phyloP scores from a whole-genome alignment of 2,329 filamentous ascomycete species.

The Cercospora sp. region DNA sequence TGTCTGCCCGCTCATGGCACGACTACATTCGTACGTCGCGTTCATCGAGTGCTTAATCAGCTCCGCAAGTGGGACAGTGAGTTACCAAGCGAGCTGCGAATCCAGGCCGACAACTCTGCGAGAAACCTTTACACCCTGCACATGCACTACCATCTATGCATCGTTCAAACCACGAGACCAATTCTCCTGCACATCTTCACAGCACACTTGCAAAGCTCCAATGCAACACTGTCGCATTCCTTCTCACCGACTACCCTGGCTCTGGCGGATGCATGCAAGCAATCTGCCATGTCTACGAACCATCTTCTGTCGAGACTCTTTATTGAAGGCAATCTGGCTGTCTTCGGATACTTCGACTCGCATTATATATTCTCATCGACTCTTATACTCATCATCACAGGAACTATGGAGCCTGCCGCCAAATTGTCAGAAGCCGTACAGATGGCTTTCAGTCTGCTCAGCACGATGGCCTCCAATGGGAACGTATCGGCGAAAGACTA shows the following conservation, averaged over 20 bases:
- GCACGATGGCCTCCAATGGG: slow-evolving; percentile 44
- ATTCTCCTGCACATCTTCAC: slow-evolving; percentile 40
- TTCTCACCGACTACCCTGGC: slow-evolving; percentile 37
- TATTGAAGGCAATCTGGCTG: slow-evolving; percentile 50
- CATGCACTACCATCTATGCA: slow-evolving; percentile 40
- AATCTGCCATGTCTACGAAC: slow-evolving; percentile 48
- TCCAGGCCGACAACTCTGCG: slow-evolving; percentile 35
- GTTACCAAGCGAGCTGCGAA: slow-evolving; percentile 38
- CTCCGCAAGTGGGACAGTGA: slow-evolving; percentile 43
- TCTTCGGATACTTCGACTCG: slow-evolving; percentile 51
- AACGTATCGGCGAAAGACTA: slow-evolving; percentile 48
- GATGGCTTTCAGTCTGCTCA: slow-evolving; percentile 43
- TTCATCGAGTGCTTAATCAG: slow-evolving; percentile 42
- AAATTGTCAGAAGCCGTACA: slow-evolving; percentile 44
- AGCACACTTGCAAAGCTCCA: background rate
- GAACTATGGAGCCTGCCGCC: slow-evolving; percentile 38
- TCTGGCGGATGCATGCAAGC: slow-evolving; percentile 45
- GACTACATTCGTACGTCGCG: slow-evolving; percentile 38
- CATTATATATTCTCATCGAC: slow-evolving; percentile 53
- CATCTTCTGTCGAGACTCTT: slow-evolving; percentile 48
- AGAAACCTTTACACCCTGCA: slow-evolving; percentile 41
- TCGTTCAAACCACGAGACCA: slow-evolving; percentile 39
- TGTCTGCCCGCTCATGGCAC: slow-evolving; percentile 27
- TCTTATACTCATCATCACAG: slow-evolving; percentile 48
- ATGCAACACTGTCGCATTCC: slow-evolving; percentile 17